Evolutionary conservation across 2,329 filamentous ascomycete genomes (phyloP).

Genomic region (Hypocreales sp.): DNA sequence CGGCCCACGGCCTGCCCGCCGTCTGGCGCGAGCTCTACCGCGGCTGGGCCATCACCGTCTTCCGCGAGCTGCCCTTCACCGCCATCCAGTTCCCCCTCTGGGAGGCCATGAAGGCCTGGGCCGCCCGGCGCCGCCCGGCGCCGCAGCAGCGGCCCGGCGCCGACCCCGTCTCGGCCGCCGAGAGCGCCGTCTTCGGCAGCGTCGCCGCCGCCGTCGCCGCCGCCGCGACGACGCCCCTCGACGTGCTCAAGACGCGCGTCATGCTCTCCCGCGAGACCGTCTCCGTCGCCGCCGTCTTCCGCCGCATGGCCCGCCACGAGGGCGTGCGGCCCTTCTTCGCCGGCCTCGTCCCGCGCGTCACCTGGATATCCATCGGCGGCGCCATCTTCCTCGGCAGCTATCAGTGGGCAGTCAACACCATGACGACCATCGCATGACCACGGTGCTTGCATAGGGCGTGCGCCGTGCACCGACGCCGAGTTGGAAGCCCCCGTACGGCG

Average conservation of each 20-base stretch:
- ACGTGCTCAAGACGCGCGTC: conserved; percentile 91
- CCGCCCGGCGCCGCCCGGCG: conserved; percentile 21
- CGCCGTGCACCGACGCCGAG: no score
- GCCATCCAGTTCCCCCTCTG: conserved; percentile 95
- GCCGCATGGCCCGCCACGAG: conserved; percentile 45
- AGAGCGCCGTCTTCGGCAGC: conserved; percentile 77
- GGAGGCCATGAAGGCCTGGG: conserved; percentile 77
- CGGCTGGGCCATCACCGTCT: conserved; percentile 82
- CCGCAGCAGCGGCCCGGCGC: conserved; percentile 12
- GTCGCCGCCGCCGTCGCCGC: conserved; percentile 74
- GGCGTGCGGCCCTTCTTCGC: conserved; percentile 58
- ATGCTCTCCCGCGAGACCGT: conserved; percentile 69
- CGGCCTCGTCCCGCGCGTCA: conserved; percentile 65
- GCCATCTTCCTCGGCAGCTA: conserved; percentile 92
- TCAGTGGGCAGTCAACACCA: conserved; percentile 68
- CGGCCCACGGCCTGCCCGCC: conserved; percentile 27
- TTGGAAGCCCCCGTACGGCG: no score
- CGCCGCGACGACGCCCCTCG: conserved; percentile 77
- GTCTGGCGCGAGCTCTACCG: conserved; percentile 80
- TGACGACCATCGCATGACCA: no score
- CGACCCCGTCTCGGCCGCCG: conserved; percentile 44
- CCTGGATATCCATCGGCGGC: conserved; percentile 91
- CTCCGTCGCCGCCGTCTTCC: conserved; percentile 42
- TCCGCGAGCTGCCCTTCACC: conserved; percentile 94
- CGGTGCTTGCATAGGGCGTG: no score